Conservation (phyloP, 176 grass and related monocot genomes). For the Pontederia crassipes region DNA sequence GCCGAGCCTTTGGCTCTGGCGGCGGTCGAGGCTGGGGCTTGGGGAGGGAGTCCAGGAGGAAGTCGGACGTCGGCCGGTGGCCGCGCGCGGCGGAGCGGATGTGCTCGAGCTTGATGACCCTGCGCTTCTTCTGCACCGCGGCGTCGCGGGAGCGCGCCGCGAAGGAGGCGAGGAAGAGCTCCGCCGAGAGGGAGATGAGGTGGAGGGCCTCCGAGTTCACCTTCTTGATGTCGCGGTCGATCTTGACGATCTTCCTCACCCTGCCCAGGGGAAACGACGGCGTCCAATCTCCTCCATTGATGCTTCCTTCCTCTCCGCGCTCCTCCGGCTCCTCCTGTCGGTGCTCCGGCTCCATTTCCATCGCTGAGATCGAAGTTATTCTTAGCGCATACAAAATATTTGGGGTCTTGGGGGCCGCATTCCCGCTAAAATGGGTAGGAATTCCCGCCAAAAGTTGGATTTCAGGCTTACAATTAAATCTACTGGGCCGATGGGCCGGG, state of each 20-base stretch:
- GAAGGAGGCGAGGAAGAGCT: conserved; percentile 65
- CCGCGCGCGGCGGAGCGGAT: conserved; percentile 43
- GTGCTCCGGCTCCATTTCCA: too few species aligned
- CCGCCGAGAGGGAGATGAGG: conserved; percentile 60
- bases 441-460: too few species aligned
- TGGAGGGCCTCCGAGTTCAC: conserved; percentile 58
- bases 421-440: too few species aligned
- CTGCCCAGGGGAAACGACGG: conserved; percentile 52
- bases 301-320: too few species aligned
- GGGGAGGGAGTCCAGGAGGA: conserved; percentile 72
- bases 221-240: conserved; percentile 79
- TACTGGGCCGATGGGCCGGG: too few species aligned
- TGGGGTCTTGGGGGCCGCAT: too few species aligned
- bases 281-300: too few species aligned
- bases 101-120: conserved; percentile 37
- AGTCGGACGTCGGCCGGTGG: conserved; percentile 59
- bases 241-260: conserved; percentile 75
- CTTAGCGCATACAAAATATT: too few species aligned
- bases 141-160: conserved; percentile 32
- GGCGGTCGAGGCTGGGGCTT: conserved; percentile 8
- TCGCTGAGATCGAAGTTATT: too few species aligned
- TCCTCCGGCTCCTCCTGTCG: too few species aligned
- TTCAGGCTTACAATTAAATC: too few species aligned
- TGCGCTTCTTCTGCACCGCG: conserved; percentile 24
- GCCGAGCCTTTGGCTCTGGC: neutral